Evolutionary conservation across 2,329 filamentous ascomycete species (phyloP), one percentile per base, ranked within the genome.

Genomic region (Aspergillus aculeatus): DNA sequence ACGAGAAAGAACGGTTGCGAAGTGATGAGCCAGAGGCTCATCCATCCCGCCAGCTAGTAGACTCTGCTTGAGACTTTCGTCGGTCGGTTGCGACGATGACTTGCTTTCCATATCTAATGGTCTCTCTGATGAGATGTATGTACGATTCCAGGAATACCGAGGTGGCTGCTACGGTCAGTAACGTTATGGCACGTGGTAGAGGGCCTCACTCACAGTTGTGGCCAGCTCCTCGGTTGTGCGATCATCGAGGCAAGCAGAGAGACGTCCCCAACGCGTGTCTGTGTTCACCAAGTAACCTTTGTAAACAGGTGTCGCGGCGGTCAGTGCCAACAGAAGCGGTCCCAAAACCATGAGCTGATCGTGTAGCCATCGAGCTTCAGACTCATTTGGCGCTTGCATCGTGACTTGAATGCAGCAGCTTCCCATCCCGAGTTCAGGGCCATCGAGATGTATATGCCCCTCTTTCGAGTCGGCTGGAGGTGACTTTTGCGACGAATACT

Each of bases 71-170:
- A 65, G 50, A 4, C 9, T 26, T 21, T 56, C 26, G 24, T 65
- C 41, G 23, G 47, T 47, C 6, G 52, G 52, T 14, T 38, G 44
- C 38, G 31, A 12, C 5, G 24, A 5, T n/a, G 12, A 14, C 41
- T 54, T 54, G 38, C 24, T 32, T 2, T 47, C 29, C 2, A 32
- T 5, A 29, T 54, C 41, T 29, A 41, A 23, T 21, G 52, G 63
- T 26, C 47, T 55, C 12, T 96, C 92, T 58, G 90, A 87, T 0
- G 92, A 92, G 65, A 96, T 96, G 75, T 96, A 96, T 5, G 92
- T 96, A 4, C 59, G 52, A 21, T 54, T 54, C 52, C 52, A 54
- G 41, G 52, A 54, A 47, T 54, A 54, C 6, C 52, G 52, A 21
- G 52, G 52, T 10, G 52, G 38, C 52, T 54, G 38, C 14, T 4